Conservation (phyloP, 1,139 yeast species). For the Zygoascus meyerae region DNA sequence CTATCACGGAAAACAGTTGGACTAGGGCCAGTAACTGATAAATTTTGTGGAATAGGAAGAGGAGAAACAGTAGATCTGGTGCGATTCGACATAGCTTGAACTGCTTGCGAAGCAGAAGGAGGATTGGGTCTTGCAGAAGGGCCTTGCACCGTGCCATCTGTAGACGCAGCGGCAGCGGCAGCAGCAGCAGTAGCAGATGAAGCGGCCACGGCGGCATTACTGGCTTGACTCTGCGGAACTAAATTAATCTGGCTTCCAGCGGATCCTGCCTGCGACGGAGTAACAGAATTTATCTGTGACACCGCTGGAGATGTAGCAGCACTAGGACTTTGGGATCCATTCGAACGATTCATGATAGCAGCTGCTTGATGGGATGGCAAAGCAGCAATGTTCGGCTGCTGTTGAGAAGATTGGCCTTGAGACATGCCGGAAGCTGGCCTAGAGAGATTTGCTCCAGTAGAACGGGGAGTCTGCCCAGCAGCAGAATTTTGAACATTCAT, state of each 20-base stretch:
- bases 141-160: slow-evolving; percentile 14
- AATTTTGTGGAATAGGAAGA: slow-evolving; percentile 63
- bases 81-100: slow-evolving; percentile 27
- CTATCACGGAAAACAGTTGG: slow-evolving; percentile 58
- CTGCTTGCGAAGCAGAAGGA: slow-evolving; percentile 18
- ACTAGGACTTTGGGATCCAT: background rate
- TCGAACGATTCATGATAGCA: background rate
- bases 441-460: background rate
- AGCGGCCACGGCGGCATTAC: slow-evolving; percentile 9
- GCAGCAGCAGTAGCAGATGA: slow-evolving; percentile 10
- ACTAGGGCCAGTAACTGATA: slow-evolving; percentile 59
- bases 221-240: slow-evolving; percentile 2
- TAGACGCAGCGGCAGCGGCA: slow-evolving; percentile 12
- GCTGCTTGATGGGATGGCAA: slow-evolving; percentile 5
- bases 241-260: background rate
- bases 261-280: slow-evolving; percentile 8
- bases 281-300: background rate
- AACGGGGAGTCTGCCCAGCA: slow-evolving; percentile 1
- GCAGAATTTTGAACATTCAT: background rate
- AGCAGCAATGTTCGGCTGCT: slow-evolving; percentile 2
- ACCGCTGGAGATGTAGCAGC: background rate
- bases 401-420: background rate
- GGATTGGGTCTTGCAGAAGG: slow-evolving; percentile 31
- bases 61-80: slow-evolving; percentile 47
- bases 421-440: slow-evolving; percentile 3